phyloP scores from a whole-genome alignment of 768 basidiomycete genomes.

The Suillus bovinus region DNA sequence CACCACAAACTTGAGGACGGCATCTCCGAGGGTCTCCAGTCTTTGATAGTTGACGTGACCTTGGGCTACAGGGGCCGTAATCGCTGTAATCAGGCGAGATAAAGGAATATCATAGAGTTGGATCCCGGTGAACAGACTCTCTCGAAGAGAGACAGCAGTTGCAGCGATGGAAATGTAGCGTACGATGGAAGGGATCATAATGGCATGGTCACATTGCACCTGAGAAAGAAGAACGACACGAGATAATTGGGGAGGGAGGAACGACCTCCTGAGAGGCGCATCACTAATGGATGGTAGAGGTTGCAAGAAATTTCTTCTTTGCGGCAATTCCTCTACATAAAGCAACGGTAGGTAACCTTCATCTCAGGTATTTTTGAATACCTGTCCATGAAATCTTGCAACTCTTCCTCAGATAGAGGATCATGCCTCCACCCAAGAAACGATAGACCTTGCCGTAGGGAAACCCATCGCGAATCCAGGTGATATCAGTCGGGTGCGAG shows the following conservation, averaged over 20 bases:
- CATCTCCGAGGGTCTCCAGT: slow-evolving; percentile 75
- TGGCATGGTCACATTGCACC: slow-evolving; percentile 53
- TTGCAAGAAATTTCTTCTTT: slow-evolving; percentile 60
- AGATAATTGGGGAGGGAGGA: slow-evolving; percentile 48
- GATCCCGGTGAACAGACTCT: slow-evolving; percentile 43
- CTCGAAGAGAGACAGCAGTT: slow-evolving; percentile 51
- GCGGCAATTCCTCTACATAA: slow-evolving; percentile 50
- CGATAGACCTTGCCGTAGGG: slow-evolving; percentile 45
- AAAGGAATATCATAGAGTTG: slow-evolving; percentile 48
- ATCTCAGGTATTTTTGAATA: slow-evolving; percentile 31
- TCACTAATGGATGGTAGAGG: slow-evolving; percentile 36
- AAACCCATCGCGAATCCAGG: slow-evolving; percentile 48
- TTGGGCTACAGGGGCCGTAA: slow-evolving; percentile 61
- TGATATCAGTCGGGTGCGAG: slow-evolving; percentile 50
- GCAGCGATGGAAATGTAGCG: slow-evolving; percentile 56
- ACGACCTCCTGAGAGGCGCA: slow-evolving; percentile 24
- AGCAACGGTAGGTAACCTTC: slow-evolving; percentile 59
- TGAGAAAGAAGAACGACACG: slow-evolving; percentile 53
- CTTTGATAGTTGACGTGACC: slow-evolving; percentile 68
- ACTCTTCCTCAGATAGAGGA: slow-evolving; percentile 41
- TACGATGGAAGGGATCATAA: slow-evolving; percentile 66
- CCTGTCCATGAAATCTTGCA: slow-evolving; percentile 44
- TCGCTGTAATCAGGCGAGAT: slow-evolving; percentile 49
- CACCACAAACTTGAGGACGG: slow-evolving; percentile 66
- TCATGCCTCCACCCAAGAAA: slow-evolving; percentile 63